Evolutionary conservation across 2,329 filamentous ascomycete genomes (phyloP), one percentile per base, ranked within the genome.

Genomic region (Curvularia sp.): DNA sequence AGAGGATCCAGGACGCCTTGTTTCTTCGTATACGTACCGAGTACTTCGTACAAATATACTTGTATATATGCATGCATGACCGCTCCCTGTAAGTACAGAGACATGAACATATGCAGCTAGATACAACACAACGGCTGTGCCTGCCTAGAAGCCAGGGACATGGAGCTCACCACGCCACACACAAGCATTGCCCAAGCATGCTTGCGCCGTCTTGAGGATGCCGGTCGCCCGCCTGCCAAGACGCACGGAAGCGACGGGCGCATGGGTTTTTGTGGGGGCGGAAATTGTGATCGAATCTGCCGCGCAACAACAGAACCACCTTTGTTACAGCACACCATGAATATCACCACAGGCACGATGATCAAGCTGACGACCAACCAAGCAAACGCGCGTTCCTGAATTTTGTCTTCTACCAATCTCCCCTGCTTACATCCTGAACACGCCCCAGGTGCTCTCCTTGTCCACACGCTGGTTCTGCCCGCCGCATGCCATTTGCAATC

Each of bases 401-500:
- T 41, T 53, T 44, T 42, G 55, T 35, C 42, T 47, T 38, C 50
- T 48, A 12, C 22, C 43, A 18, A 15, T 20, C 26, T 43, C 22
- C 24, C 12, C 15, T 4, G 15, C n/a, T 44, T 72, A 79, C 77
- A 79, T 79, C 61, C 77, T 78, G 51, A 79, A 79, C 1, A 79
- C 75, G 10, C 77, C 77, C 69, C 71, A 79, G 28, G 65, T 68
- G 33, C 69, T 76, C 64, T 77, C 75, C 63, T 66, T 68, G 55
- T 74, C 72, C 5, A 69, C 65, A 5, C 72, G 72, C 43, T 64
- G 57, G 57, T 73, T 73, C 57, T 75, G 71, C 5, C 74, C 76
- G 61, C 80, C 75, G 69, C 81, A 68, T 18, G 81, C 81, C 61
- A 80, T 80, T 60, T 79, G 73, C 65, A 84, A 59, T 1, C 81